phyloP scores from a whole-genome alignment of 2,329 filamentous ascomycete species.

The Fusarium tjaetaba region DNA sequence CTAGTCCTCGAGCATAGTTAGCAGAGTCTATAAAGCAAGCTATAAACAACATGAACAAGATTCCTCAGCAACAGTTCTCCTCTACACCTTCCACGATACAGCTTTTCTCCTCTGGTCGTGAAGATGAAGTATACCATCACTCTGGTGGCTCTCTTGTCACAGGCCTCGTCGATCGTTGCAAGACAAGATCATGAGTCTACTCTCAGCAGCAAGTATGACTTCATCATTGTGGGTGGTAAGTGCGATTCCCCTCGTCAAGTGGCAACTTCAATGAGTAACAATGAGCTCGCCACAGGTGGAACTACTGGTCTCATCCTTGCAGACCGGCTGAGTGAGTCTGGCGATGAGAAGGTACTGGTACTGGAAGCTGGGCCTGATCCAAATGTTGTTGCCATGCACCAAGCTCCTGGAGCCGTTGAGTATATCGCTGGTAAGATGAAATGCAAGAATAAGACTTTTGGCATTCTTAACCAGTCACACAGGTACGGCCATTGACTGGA shows the following conservation, averaged over 20 bases:
- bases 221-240: conserved; percentile 10
- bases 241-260: fast-evolving
- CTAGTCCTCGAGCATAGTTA: neutral
- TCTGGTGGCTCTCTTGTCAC: neutral
- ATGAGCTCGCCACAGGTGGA: neutral
- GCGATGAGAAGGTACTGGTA: conserved; percentile 3
- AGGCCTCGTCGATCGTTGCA: neutral
- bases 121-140: neutral
- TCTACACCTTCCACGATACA: neutral
- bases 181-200: neutral
- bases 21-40: neutral
- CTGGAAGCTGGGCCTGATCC: conserved; percentile 13
- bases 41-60: neutral
- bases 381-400: neutral
- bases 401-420: conserved; percentile 1
- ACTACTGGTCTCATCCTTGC: conserved; percentile 11
- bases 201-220: neutral
- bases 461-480: fast-evolving
- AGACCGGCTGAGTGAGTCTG: conserved; percentile 16
- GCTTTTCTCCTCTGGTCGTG: fast-evolving
- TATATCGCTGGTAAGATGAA: neutral
- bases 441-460: fast-evolving
- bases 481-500: conserved; percentile 9
- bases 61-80: too few species aligned
- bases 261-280: fast-evolving